Evolutionary conservation across 768 basidiomycete species (phyloP), one percentile per base, ranked within the genome.

Genomic region (Suillus subluteus): DNA sequence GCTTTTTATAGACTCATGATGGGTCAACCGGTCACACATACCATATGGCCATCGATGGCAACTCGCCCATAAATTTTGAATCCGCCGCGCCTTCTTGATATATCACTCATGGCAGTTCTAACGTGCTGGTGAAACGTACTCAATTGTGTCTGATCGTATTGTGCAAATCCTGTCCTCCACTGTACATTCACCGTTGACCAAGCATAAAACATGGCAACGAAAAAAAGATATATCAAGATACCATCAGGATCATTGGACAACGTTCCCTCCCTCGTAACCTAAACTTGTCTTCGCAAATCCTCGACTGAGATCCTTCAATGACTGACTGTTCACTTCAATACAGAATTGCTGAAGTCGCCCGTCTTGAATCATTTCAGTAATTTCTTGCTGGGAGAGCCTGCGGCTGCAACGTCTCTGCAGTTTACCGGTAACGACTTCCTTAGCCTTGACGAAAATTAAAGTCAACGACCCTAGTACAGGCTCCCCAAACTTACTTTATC

Each of bases 271-370:
- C 21, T 61, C 59, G 32, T 30, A 43, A 21, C 59, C 59, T 13
- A 61, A 61, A 30, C 26, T 43, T 18, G 9, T 23, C n/a, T 69
- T 48, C 21, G 72, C 77, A 40, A 79, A 79, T 18, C 65, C 68
- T 32, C 63, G 66, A 61, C 74, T 79, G 40, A 41, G 54, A 16
- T 62, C 58, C 38, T 64, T 26, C 54, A 73, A 72, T 1, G 70
- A 61, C 55, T 65, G 72, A n/a, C 74, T 70, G 15, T 68, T 72
- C 15, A 85, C 71, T 63, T 82, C 76, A 40, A 85, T 70, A 40
- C 80, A 82, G 37, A 88, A 74, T 62, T 86, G 84, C 63, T 75
- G 74, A n/a, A 88, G 74, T 30, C 72, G 76, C 9, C 82, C 82
- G 35, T 67, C 68, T 26, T 81, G 79, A 18, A 90, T 74, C 69